A percentile compares a stretch with the other conserved stretches of the same genome.
Evolutionary conservation across 129 eudicot species (phyloP).

Genomic region (Flaveria bidentis): DNA sequence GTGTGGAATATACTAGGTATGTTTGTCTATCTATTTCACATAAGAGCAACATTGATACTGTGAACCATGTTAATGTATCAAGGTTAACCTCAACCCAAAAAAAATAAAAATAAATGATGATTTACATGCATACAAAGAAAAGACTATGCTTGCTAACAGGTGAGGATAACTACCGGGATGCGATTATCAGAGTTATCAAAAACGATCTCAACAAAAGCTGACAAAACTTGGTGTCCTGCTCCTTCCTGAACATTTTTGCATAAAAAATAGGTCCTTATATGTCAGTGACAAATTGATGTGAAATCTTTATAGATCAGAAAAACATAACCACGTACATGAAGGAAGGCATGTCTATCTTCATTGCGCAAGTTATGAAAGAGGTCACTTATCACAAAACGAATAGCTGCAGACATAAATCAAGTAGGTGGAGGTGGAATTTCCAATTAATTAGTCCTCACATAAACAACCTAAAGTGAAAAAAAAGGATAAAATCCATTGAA

Average conservation of each 20-base stretch:
- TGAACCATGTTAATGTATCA: slow-evolving; percentile 7
- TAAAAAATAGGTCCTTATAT: not conserved
- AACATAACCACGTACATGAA: slow-evolving; percentile 69
- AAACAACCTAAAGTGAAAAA: not conserved
- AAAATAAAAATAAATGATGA: not conserved
- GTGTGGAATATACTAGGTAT: too few relatives aligned
- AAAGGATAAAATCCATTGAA: not conserved
- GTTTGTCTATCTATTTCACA: not conserved
- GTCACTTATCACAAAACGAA: slow-evolving; percentile 93
- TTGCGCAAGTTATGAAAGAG: slow-evolving; percentile 90
- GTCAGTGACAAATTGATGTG: slow-evolving; percentile 6
- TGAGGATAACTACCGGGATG: slow-evolving; percentile 67
- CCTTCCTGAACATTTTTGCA: slow-evolving; percentile 70
- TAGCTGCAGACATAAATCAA: slow-evolving; percentile 53
- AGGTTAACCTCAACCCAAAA: not conserved
- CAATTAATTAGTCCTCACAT: slow-evolving; percentile 22
- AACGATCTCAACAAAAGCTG: slow-evolving; percentile 99
- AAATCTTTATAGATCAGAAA: slow-evolving; percentile 13
- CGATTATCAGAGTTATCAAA: slow-evolving; percentile 96
- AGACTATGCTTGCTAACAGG: not conserved
- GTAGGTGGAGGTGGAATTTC: slow-evolving; percentile 6
- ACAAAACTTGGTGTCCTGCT: slow-evolving; percentile 92
- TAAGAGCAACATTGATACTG: not conserved
- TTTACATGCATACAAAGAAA: slow-evolving; percentile 13
- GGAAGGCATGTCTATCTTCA: slow-evolving; percentile 92